A percentile compares a stretch with the other conserved stretches of the same genome.
These are phyloP conservation scores for Neurospora sp. DNA, from an alignment of 495 filamentous ascomycete genomes.

Conservation along the genomic window DNA sequence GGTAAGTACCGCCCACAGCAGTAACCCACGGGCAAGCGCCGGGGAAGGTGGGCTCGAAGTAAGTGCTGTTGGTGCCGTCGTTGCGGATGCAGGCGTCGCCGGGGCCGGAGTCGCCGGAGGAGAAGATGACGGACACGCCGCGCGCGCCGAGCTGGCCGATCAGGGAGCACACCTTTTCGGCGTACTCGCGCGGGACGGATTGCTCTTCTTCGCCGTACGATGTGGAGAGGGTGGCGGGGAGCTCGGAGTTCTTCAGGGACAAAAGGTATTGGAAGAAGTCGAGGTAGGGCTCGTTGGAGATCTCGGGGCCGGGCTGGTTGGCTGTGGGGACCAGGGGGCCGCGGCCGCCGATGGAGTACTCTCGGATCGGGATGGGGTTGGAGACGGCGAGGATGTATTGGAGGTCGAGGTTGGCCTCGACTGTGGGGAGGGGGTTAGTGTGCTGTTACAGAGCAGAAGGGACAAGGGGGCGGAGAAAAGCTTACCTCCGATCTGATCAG, in stretches of 20 bases:
- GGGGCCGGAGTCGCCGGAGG: slow-evolving; percentile 64
- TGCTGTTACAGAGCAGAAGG: too few species aligned
- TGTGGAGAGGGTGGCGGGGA: slow-evolving; percentile 68
- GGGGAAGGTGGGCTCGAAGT: slow-evolving; percentile 49
- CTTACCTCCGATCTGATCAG: slow-evolving; percentile 23
- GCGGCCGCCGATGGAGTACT: slow-evolving; percentile 35
- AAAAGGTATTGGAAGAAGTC: slow-evolving; percentile 54
- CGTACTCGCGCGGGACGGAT: slow-evolving; percentile 58
- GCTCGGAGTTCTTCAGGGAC: slow-evolving; percentile 25
- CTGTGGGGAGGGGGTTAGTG: too few species aligned
- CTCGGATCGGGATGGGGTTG: slow-evolving; percentile 26
- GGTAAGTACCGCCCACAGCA: slow-evolving; percentile 57
- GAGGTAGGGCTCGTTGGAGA: slow-evolving; percentile 71
- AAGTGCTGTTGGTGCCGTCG: slow-evolving; percentile 49
- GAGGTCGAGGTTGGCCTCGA: slow-evolving; percentile 68
- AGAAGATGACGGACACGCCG: slow-evolving; percentile 66
- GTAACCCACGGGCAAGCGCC: slow-evolving; percentile 64
- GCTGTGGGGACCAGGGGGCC: slow-evolving; percentile 49
- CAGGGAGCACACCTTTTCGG: slow-evolving; percentile 60
- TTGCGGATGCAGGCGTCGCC: slow-evolving; percentile 60
- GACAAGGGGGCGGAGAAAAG: too few species aligned
- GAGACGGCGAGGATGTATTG: slow-evolving; percentile 54
- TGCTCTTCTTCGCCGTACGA: slow-evolving; percentile 80
- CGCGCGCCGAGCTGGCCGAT: slow-evolving; percentile 55
- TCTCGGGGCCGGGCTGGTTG: slow-evolving; percentile 36